Evolutionary conservation across 2,329 filamentous ascomycete species (phyloP), one percentile per base, ranked within the genome.

Genomic region (Trichoderma sp.): DNA sequence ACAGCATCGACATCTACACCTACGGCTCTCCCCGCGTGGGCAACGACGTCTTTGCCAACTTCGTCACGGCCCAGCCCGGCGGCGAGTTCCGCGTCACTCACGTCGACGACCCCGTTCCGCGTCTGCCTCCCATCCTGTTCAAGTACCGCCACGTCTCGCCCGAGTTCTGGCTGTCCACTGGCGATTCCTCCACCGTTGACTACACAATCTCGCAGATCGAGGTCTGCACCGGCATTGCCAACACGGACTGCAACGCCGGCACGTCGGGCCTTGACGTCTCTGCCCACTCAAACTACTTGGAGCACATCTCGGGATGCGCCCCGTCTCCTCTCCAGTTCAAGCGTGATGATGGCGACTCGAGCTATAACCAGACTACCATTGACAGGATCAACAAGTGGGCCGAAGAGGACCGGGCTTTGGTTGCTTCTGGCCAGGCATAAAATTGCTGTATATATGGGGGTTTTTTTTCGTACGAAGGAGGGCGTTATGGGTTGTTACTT

Each of bases 1-100:
- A 79, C 69, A 71, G 78, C 1, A 69, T 76, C 18, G 87, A 90
- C 72, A 74, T 91, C 54, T 91, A 89, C 82, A 89, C 86, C 1
- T 93, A 86, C 79, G 90, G 90, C 70, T 83, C 86, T 21, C 90
- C 90, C 1, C 89, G 89, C 56, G 83, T 89, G 21, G 90, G 89
- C 70, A 89, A 90, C 77, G 74, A 76, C 2, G 81, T 77, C 21
- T 83, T 91, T 68, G 83, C 83, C 65, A 75, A 81, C 63, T 89
- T 83, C 75, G 80, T 92, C 70, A 83, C 82, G 8, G 72, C 73
- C 59, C 87, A 90, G 72, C 69, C 79, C 1, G 86, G 86, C 66
- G 76, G 76, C 67, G 85, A 87, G 71, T 90, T 83, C 80, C 88
- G 91, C 71, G 81, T 92, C 63, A 93, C 91, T 1, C 90, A 93